Evolutionary conservation across 2,329 filamentous ascomycete species (phyloP), one percentile per base, ranked within the genome.

Genomic region (Sclerotinia trifoliorum): DNA sequence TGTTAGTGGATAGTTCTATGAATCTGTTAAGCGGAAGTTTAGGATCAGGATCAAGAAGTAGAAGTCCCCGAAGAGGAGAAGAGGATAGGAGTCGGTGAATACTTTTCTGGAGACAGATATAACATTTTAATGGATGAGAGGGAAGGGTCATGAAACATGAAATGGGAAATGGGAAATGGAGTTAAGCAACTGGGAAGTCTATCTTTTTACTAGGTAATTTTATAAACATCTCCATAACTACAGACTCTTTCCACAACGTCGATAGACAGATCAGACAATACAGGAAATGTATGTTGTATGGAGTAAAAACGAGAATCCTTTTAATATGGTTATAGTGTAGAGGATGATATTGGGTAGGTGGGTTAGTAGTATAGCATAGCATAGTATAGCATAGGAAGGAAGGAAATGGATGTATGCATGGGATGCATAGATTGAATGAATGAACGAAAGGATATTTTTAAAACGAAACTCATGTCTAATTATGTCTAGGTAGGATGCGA

Each of bases 51-150:
- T 73, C 74, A 29, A 68, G 72, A 61, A 69, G 69, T 49, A 67
- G 72, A 65, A 68, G 69, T 51, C 48, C 65, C 11, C 68, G 71
- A 24, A 69, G 69, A 24, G 75, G 76, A 46, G 75, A 77, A 29
- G 58, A 61, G 6, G 65, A 67, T 57, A 72, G 75, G 7, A 71
- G 74, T 55, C 70, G 76, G 58, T 77, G 62, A 75, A 64, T 49
- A 19, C 15, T 35, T 49, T n/a, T 51, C 13, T 26, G 46, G 21
- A 29, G 10, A 48, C 5, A n/a, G 29, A 32, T 26, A 44, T 48
- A 32, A 26, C 15, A 52, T 35, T 54, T 54, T 52, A 29, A 42
- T 52, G 15, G 61, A 49, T 48, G 35, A 32, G 29, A n/a, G 21
- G 21, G 10, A 46, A 19, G 13, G 4, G 17, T 13, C 5, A n/a